Percentiles rank a stretch among this genome's conserved stretches.
Conservation (phyloP, 352 stramenopile species). For the Pythium insidiosum region DNA sequence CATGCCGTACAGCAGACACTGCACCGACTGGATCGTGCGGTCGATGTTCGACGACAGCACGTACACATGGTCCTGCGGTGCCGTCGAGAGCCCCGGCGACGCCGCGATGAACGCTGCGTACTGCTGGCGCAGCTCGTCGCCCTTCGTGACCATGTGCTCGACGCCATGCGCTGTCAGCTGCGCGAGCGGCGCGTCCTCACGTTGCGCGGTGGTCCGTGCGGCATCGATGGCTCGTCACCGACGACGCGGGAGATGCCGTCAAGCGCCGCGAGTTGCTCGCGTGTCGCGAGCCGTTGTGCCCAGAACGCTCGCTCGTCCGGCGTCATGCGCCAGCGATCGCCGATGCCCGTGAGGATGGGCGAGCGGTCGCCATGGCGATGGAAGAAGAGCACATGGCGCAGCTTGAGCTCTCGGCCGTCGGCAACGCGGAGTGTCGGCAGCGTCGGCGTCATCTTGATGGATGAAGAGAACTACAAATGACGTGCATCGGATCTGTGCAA, state of each 20-base stretch:
- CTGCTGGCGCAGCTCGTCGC: constrained; percentile 27
- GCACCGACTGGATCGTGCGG: constrained; percentile 68
- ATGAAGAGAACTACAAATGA: too few species aligned
- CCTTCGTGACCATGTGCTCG: constrained; percentile 62
- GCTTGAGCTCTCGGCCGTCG: too few species aligned
- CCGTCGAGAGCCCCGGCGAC: constrained; percentile 1
- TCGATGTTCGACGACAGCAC: constrained; percentile 71
- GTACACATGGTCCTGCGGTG: constrained; percentile 40
- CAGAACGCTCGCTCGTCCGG: constrained; percentile 58
- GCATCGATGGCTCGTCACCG: constrained; percentile 28
- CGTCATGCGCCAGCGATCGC: constrained; percentile 39
- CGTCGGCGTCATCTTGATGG: too few species aligned
- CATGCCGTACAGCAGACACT: constrained; percentile 65
- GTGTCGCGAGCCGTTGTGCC: constrained; percentile 43
- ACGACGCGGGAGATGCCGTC: constrained; percentile 37
- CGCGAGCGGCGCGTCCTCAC: constrained; percentile 35
- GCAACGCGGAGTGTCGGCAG: too few species aligned
- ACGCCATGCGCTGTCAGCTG: constrained; percentile 56
- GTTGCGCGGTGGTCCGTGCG: constrained; percentile 31
- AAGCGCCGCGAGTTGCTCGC: constrained; percentile 35
- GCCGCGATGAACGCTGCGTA: constrained; percentile 36
- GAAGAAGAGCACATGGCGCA: constrained; percentile 72
- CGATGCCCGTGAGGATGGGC: constrained; percentile 54
- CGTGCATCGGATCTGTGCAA: too few species aligned
- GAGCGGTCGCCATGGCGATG: constrained; percentile 77